These are phyloP conservation scores for Mycena citricolor DNA, from an alignment of 1,284 basidiomycete species.

Conservation along the genomic window DNA sequence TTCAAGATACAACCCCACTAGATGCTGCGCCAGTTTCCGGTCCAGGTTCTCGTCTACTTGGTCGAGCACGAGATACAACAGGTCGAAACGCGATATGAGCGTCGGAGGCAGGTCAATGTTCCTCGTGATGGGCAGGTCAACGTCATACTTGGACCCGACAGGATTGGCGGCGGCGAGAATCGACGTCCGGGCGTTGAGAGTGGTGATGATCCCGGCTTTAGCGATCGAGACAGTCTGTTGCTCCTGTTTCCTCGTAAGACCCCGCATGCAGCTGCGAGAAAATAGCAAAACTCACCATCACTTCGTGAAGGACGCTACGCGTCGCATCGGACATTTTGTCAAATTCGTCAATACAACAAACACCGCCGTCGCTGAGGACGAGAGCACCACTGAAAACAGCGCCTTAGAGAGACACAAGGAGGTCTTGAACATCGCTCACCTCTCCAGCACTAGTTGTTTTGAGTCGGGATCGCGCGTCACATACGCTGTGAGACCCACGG, in stretches of 20 bases:
- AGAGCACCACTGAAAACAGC: conserved; percentile 82
- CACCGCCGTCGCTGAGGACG: conserved; percentile 95
- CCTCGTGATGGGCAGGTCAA: conserved; percentile 81
- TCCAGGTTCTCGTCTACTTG: conserved; percentile 90
- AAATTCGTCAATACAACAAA: conserved; percentile 99
- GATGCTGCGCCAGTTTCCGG: conserved; percentile 88
- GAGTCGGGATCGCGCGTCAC: conserved; percentile 97
- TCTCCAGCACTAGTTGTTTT: conserved; percentile 96
- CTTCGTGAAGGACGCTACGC: conserved; percentile 96
- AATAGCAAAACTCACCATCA: conserved; percentile 71
- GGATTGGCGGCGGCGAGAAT: conserved; percentile 98
- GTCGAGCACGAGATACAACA: conserved; percentile 97
- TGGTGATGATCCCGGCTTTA: conserved; percentile 99
- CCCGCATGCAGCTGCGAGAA: too few relatives aligned
- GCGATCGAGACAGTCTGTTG: conserved; percentile 99
- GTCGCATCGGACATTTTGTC: conserved; percentile 99
- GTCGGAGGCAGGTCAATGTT: conserved; percentile 96
- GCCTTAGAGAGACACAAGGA: conserved; percentile 1
- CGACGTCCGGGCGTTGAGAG: conserved; percentile 95
- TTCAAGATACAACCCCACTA: conserved; percentile 93
- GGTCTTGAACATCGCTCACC: conserved; percentile 44
- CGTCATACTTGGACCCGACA: conserved; percentile 94
- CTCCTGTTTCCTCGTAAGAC: too few relatives aligned
- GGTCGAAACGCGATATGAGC: conserved; percentile 95
- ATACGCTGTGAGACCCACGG: conserved; percentile 97